Base-by-base conservation (phyloP, 768 basidiomycete species). In the Lentinula raphanica region DNA sequence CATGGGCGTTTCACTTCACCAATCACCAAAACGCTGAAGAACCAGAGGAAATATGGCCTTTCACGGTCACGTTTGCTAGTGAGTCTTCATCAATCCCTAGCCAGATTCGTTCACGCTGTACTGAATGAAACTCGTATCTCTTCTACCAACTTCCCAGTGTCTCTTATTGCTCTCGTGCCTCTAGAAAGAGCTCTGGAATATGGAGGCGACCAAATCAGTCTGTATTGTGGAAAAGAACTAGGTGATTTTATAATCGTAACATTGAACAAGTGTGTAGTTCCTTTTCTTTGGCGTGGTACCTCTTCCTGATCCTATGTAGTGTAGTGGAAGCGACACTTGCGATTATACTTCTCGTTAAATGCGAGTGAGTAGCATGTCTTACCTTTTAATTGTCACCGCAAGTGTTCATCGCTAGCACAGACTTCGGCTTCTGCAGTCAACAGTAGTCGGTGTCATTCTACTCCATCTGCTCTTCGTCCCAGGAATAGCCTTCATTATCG, bases 381-480 rank as follows among this genome's bases (percentile, higher is more conserved):
- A 11, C 9, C 13, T 21, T 44, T 9, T 23, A 29, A 87, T 9
- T 1, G 12, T 44, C 21, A 83, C 81, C 32, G 13, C 13, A 35
- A 13, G 1, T 35, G 0, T 35, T 35, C 5, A 58, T 27, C 17
- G 21, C 5, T 23, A 12, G 11, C 8, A 19, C 1, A 44, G 28
- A n/a, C 29, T 40, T 19, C 38, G 38, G 8, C 38, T 49, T 49
- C 48, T 58, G 12, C 44, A 49, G 32, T 9, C 28, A n/a, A 40
- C 6, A 58, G 83, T 44, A 13, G 36, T 31, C 23, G 85, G 88
- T 17, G 88, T 90, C 6, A 76, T 88, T 5, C 69, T 90, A n/a
- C 75, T 91, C 11, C 88, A 88, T 66, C 76, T 90, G 0, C 76
- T 90, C 1, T 76, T 91, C 13, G 75, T 90, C 46, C 87, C 88